Evolutionary conservation across 2,329 filamentous ascomycete species (phyloP).

Genomic region (Cladosporium colombiae): DNA sequence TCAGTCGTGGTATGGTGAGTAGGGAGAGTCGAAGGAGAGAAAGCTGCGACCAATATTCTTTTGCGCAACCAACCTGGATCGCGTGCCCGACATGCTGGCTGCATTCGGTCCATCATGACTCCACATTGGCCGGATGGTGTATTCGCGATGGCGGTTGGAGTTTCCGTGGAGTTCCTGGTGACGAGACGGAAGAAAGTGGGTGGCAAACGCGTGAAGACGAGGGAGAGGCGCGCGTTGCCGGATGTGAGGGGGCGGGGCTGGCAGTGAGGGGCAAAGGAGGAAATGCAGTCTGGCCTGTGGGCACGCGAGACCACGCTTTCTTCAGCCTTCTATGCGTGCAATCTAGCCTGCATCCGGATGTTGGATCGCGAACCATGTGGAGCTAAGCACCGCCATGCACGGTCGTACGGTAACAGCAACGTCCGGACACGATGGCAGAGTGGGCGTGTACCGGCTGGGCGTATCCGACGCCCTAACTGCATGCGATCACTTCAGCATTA

Average conservation of each 20-base stretch:
- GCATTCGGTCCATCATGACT: neutral
- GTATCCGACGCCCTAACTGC: neutral
- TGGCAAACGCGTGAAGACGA: neutral
- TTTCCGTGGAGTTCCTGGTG: neutral
- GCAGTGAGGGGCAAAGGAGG: neutral
- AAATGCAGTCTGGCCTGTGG: neutral
- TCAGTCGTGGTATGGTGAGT: slow-evolving; percentile 20
- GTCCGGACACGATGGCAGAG: neutral
- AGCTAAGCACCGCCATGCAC: neutral
- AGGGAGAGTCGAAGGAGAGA: neutral
- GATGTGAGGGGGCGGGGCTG: slow-evolving; percentile 5
- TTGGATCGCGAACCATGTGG: neutral
- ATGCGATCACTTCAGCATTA: neutral
- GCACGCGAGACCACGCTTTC: neutral
- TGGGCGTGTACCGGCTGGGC: neutral
- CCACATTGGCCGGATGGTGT: slow-evolving; percentile 7
- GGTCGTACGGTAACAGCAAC: neutral
- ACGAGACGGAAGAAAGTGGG: neutral
- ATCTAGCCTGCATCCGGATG: neutral
- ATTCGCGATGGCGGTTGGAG: neutral
- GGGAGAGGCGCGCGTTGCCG: neutral
- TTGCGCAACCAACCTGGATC: neutral
- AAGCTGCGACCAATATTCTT: neutral
- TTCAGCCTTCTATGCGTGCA: neutral
- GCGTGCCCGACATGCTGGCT: slow-evolving; percentile 1